phyloP scores from a whole-genome alignment of 1,139 yeast genomes.

The Pichia sp. region DNA sequence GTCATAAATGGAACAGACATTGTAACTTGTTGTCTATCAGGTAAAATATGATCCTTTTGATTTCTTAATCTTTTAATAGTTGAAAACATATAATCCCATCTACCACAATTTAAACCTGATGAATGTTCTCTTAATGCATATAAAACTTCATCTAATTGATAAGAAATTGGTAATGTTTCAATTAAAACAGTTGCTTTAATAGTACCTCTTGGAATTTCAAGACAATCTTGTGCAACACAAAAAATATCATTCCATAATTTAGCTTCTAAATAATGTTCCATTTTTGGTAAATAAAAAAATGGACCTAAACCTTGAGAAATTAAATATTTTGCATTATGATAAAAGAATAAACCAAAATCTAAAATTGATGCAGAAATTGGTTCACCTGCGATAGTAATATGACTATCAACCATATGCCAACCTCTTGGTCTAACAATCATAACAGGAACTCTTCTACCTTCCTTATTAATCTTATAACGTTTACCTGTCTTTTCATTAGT shows the following conservation, averaged over 20 bases:
- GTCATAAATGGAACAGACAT: conserved; percentile 76
- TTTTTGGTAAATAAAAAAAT: conserved; percentile 69
- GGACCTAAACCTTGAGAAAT: conserved; percentile 63
- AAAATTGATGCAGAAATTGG: conserved; percentile 73
- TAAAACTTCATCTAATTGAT: conserved; percentile 68
- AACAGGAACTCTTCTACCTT: conserved; percentile 58
- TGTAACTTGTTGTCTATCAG: conserved; percentile 69
- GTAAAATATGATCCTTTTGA: conserved; percentile 53
- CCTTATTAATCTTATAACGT: conserved; percentile 35
- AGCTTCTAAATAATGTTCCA: conserved; percentile 76
- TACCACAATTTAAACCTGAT: conserved; percentile 67
- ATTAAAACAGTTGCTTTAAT: conserved; percentile 67
- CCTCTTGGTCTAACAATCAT: conserved; percentile 83
- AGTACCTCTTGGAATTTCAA: conserved; percentile 61
- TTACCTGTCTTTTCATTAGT: conserved; percentile 42
- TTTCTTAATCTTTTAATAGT: conserved; percentile 61
- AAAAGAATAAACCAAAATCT: conserved; percentile 74
- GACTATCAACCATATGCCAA: conserved; percentile 77
- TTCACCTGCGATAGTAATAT: conserved; percentile 63
- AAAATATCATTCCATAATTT: conserved; percentile 72
- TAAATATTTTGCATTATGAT: conserved; percentile 57
- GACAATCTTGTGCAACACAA: conserved; percentile 61
- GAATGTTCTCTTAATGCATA: conserved; percentile 63
- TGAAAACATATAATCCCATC: conserved; percentile 72
- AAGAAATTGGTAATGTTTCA: conserved; percentile 68